Base-by-base conservation (phyloP, 2,329 filamentous ascomycete species). In the Botryotinia narcissicola region DNA sequence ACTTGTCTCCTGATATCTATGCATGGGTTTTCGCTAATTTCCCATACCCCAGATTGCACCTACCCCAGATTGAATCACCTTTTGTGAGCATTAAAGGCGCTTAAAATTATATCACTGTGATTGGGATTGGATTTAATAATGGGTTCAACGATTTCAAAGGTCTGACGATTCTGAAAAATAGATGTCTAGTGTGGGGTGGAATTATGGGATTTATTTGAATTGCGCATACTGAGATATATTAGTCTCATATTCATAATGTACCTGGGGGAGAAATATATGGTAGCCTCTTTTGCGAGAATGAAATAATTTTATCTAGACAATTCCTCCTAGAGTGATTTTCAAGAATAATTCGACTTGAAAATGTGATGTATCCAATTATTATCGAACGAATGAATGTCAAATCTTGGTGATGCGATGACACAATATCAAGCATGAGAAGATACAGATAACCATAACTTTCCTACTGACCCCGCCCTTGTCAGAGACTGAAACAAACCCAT, bases 41-140 rank as follows among this genome's bases (percentile, higher is more conserved):
- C 0, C 8, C 5, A 16, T 54, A 3, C 25, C 51, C 1, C 12
- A 29, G 51, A 29, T 29, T 54, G 4, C 16, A 54, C 1, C n/a
- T 54, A 3, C 12, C 48, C 1, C 12, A 29, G 51, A 29, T 29
- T 54, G 2, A 29, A 54, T 0, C n/a, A 54, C 2, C 5, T 54
- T 54, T 29, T 1, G 4, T 16, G n/a, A 29, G 51, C n/a, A 29
- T 16, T 8, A 18, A 54, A 14, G 6, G 2, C 14, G 12, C 4
- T 54, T 16, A 0, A 16, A 18, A 18, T 29, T 16, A 54, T 18
- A 18, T 6, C 14, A 18, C 51, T 54, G 51, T 6, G n/a, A 29
- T 16, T 7, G 14, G 16, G 51, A 4, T 54, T 29, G 2, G 5
- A n/a, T 54, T 29, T 5, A 18, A 2, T 4, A 6, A 7, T n/a